Base-by-base conservation (phyloP, 2,329 filamentous ascomycete species). In the Hypomyces rosellus region DNA sequence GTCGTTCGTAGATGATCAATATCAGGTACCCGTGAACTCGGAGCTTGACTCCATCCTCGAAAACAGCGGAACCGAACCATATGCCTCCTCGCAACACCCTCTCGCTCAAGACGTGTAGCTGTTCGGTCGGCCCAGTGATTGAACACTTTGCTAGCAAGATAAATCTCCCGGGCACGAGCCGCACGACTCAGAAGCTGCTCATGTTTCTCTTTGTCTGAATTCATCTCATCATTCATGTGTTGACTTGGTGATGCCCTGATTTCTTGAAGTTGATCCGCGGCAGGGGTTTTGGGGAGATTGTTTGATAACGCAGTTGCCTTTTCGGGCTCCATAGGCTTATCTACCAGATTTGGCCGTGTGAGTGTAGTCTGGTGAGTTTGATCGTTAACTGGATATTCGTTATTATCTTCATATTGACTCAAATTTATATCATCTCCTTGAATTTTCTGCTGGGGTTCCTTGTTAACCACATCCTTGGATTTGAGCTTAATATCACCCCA, bases 21-120 rank as follows among this genome's bases (percentile, higher is more conserved):
- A 1, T 53, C 58, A 3, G 65, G 65, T 5, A 62, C 54, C 15
- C 57, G 62, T 11, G 63, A 59, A 30, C 53, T 60, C 13, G 68
- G 67, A 6, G 60, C 59, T 46, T 66, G 62, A 33, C 59, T 64
- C 68, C 68, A 71, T 36, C 62, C 61, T 38, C 60, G 59, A 48
- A 70, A 71, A 49, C 64, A 70, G 11, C 71, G 70, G 51, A 71
- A 81, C 49, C 84, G 76, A 48, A 93, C 69, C 53, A 91, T 81
- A 62, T 89, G 86, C 54, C 81, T 75, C 54, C 86, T 77, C 16
- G 87, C 88, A 39, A 82, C 74, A 4, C 78, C 80, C 4, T 86
- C 88, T 38, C 81, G 78, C 54, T 82, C 76, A 14, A 82, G 72
- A 60, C 88, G 81, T 13, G 87, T 81, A 5, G 75, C 76, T 11